Evolutionary conservation across 768 basidiomycete genomes (phyloP), one percentile per base, ranked within the genome.

Genomic region (Collybiopsis confluens): DNA sequence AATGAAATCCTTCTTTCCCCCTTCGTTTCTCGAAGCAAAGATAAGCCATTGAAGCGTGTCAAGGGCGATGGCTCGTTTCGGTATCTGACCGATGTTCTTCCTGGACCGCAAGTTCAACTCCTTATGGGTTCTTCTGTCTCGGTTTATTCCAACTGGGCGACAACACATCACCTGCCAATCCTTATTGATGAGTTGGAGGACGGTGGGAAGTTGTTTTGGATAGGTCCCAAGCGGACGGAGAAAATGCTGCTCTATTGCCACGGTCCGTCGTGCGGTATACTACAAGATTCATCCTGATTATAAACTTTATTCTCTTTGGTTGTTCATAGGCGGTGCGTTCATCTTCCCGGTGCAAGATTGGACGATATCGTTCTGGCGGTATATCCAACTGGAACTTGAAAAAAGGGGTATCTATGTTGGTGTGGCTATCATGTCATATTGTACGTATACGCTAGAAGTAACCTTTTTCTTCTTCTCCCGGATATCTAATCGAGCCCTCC

Each of bases 161-260:
- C 63, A 55, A 41, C 56, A 28, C 42, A 40, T 11, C 55, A 54
- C 2, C 52, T 65, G 0, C 57, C 61, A 0, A 21, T 51, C 23
- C 37, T 56, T 4, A 55, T 65, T 8, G 70, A 71, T 20, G 65
- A 68, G 7, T 40, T 70, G 7, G 65, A 58, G 10, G 55, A 63
- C 5, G 62, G 58, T 18, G 65, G 64, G 1, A 57, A 51, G 42
- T 54, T 72, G 1, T 49, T 71, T 11, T 73, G 72, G 72, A 56
- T 72, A 45, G 67, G 70, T 11, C 56, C 63, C 8, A 67, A 64
- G 30, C 59, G 63, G 28, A 64, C 66, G 0, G 70, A 70, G 2
- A 62, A 63, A 8, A 69, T 73, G 3, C 57, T 72, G 3, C 37
- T 71, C 2, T 72, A 67, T 43, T 41, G 66, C 27, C 71, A 70